Evolutionary conservation across 371 early-diverging fungal species (phyloP).

Genomic region (Lichtheimia corymbifera): DNA sequence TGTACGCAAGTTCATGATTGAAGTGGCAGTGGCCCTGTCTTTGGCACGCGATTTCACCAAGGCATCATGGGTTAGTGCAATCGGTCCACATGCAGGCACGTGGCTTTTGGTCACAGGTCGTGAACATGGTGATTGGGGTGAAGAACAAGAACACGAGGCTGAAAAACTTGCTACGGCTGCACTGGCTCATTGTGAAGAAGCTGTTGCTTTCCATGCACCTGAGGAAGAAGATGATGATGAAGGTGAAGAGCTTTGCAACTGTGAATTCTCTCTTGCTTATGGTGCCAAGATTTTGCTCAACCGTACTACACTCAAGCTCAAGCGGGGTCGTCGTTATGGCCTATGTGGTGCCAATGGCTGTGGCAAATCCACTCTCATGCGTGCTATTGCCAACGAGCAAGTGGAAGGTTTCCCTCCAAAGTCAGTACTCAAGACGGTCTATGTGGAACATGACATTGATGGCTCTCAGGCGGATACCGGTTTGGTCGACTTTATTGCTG

Average conservation of each 20-base stretch:
- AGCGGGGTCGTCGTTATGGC: conserved; percentile 82
- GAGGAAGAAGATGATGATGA: conserved; percentile 64
- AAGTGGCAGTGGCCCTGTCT: conserved; percentile 43
- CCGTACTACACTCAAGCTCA: conserved; percentile 71
- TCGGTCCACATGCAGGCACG: conserved; percentile 42
- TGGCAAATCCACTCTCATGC: conserved; percentile 89
- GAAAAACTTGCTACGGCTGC: conserved; percentile 20
- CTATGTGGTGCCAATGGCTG: conserved; percentile 86
- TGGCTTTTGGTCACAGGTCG: conserved; percentile 16
- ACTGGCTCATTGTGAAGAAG: conserved; percentile 45
- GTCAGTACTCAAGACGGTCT: conserved; percentile 68
- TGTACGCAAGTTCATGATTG: conserved; percentile 47
- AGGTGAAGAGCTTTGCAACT: conserved; percentile 78
- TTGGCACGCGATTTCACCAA: conserved; percentile 42
- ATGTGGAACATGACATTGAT: conserved; percentile 80
- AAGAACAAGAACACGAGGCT: conserved; percentile 27
- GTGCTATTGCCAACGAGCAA: conserved; percentile 75
- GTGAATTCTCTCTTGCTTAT: conserved; percentile 80
- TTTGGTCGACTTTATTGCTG: conserved; percentile 69
- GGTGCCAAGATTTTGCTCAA: conserved; percentile 83
- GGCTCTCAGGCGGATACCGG: conserved; percentile 70
- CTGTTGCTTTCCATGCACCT: conserved; percentile 33
- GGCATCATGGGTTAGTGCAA: conserved; percentile 38
- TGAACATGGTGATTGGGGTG: conserved; percentile 10
- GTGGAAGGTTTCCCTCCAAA: conserved; percentile 79